Base-by-base conservation (phyloP, 2,329 filamentous ascomycete genomes). In the Trichoderma sp. region DNA sequence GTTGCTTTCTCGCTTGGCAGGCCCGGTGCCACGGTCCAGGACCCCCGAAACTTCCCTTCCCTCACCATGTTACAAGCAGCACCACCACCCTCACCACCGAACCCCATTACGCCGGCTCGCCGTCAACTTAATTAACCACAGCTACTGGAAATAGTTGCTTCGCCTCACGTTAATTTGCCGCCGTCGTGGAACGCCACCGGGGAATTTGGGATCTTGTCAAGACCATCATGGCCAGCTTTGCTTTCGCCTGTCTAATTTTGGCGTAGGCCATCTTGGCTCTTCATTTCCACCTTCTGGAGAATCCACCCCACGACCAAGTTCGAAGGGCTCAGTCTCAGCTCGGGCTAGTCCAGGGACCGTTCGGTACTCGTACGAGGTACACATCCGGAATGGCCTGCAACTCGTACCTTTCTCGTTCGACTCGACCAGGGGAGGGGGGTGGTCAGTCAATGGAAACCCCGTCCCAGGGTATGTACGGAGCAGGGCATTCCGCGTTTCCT, bases 91-190 rank as follows among this genome's bases (percentile, higher is more conserved):
- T 26, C 44, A 44, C 50, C 59, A 34, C 50, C 48, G 41, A 12
- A 54, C 41, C 21, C 56, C 43, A 62, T 54, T 52, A 48, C 45
- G 34, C 59, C 24, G 34, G 28, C 14, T 52, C 48, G 50, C 41
- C 50, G 48, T 55, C 59, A 45, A 21, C 12, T 62, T 62, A 54
- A 62, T 62, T 62, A 62, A 62, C 26, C n/a, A 28, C 34, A 39
- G 12, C 14, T 19, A 60, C 24, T 44, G 47, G 30, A 44, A 41
- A 59, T 59, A 50, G 44, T 9, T 60, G 57, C 57, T 60, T 62
- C 48, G 59, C 48, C 59, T 62, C 59, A 30, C 24, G 47, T 62
- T 62, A 62, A 62, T 62, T 39, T 62, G 48, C 41, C 59, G 59
- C 59, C 59, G 54, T 48, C 59, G 50, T 45, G 41, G 24, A 55